Evolutionary conservation across 495 filamentous ascomycete species (phyloP).

Genomic region (Trichoderma parareesei): DNA sequence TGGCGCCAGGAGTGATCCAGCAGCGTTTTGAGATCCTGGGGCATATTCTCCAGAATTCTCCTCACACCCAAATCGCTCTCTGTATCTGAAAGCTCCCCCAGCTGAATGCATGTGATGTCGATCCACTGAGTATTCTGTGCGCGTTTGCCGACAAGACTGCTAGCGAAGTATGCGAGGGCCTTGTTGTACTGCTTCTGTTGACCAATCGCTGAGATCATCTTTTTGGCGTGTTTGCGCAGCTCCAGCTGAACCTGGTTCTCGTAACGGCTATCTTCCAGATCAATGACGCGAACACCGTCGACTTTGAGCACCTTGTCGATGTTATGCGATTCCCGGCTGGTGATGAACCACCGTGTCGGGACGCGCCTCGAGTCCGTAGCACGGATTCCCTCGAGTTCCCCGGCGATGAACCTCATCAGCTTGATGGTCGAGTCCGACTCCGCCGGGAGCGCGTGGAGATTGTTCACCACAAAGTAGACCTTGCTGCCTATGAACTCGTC

Average conservation of each 20-base stretch:
- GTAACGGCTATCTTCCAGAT: not conserved
- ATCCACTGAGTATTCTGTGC: constrained; percentile 31
- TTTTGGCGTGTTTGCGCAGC: not conserved
- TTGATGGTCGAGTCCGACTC: constrained; percentile 30
- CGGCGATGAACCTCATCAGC: constrained; percentile 22
- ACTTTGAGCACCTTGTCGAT: constrained; percentile 20
- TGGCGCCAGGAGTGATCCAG: constrained; percentile 25
- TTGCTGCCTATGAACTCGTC: constrained; percentile 24
- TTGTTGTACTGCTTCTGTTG: constrained; percentile 28
- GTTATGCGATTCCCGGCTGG: constrained; percentile 14
- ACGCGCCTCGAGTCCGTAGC: constrained; percentile 16
- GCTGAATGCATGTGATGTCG: constrained; percentile 27
- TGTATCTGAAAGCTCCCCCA: constrained; percentile 22
- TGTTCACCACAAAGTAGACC: constrained; percentile 31
- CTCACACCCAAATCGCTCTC: constrained; percentile 24
- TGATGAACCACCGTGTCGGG: constrained; percentile 26
- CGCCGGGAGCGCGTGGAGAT: constrained; percentile 22
- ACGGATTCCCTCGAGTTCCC: constrained; percentile 10
- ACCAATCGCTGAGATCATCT: constrained; percentile 16
- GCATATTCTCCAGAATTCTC: constrained; percentile 23
- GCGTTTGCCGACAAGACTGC: constrained; percentile 26
- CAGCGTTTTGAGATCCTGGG: constrained; percentile 25
- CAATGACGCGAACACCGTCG: constrained; percentile 15
- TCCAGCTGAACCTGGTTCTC: constrained; percentile 15
- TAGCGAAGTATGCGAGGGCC: constrained; percentile 27